These are phyloP conservation scores for Leucosporidium yakuticum DNA, from an alignment of 768 basidiomycete genomes.

Conservation along the genomic window DNA sequence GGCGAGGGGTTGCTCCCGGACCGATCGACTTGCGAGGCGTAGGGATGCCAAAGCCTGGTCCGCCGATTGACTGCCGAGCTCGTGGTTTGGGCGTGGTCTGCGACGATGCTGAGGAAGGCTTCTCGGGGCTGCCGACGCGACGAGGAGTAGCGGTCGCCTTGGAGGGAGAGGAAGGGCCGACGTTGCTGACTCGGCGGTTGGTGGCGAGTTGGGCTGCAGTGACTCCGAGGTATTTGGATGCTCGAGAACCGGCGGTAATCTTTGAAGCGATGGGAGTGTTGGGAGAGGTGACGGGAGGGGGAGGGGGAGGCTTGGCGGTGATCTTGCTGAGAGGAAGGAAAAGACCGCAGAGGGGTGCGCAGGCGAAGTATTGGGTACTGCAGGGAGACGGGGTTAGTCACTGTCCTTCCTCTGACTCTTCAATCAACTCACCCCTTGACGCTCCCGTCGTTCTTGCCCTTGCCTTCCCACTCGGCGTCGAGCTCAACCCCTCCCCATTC, in stretches of 20 bases:
- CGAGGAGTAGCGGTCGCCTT: neutral
- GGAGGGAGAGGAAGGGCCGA: neutral
- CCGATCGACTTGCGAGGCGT: slow-evolving; percentile 25
- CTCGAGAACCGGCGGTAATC: slow-evolving; percentile 76
- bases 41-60: neutral
- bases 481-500: slow-evolving; percentile 93
- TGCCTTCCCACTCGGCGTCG: slow-evolving; percentile 72
- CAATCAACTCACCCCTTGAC: slow-evolving; percentile 67
- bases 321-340: slow-evolving; percentile 81
- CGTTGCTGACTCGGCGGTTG: slow-evolving; percentile 35
- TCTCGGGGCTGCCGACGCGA: neutral
- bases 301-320: slow-evolving; percentile 59
- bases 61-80: neutral
- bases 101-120: slow-evolving; percentile 13
- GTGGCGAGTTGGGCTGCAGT: slow-evolving; percentile 71
- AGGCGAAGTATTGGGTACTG: slow-evolving; percentile 77
- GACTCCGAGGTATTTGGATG: slow-evolving; percentile 75
- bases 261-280: slow-evolving; percentile 19
- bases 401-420: too few relatives aligned
- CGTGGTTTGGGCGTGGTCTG: slow-evolving; percentile 12
- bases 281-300: slow-evolving; percentile 61
- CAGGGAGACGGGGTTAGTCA: neutral
- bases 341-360: slow-evolving; percentile 79
- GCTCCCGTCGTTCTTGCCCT: slow-evolving; percentile 90
- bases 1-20: slow-evolving; percentile 6